A percentile compares a stretch with the other conserved stretches of the same genome.
phyloP scores from a whole-genome alignment of 2,329 filamentous ascomycete genomes.

The Colletotrichum lindemuthianum region DNA sequence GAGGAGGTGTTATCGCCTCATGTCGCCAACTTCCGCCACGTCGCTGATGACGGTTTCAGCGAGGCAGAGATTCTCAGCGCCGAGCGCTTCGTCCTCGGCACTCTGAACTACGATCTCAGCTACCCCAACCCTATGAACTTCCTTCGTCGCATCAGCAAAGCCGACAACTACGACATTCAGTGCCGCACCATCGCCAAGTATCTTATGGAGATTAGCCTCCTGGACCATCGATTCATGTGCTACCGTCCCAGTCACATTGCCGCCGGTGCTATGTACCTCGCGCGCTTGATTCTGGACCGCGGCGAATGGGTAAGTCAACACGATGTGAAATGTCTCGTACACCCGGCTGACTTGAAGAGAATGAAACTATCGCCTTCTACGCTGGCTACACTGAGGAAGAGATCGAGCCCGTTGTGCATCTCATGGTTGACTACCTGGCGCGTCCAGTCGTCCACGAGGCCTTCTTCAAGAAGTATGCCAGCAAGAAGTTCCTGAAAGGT shows the following conservation, averaged over 20 bases:
- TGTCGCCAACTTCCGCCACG: conserved; percentile 95
- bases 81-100: conserved; percentile 92
- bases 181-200: conserved; percentile 98
- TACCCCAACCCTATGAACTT: conserved; percentile 99
- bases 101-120: conserved; percentile 95
- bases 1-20: conserved; percentile 98
- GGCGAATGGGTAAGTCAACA: conserved; percentile 82
- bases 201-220: conserved; percentile 93
- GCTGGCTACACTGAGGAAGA: conserved; percentile 93
- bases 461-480: conserved; percentile 99
- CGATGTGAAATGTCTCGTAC: background rate
- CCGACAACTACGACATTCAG: conserved; percentile 98
- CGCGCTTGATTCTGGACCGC: conserved; percentile 88
- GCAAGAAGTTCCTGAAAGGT: conserved; percentile 99
- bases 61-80: conserved; percentile 96
- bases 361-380: conserved; percentile 88
- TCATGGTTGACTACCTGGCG: conserved; percentile 97
- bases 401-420: conserved; percentile 88
- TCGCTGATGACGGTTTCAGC: conserved; percentile 95
- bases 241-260: conserved; percentile 91
- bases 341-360: conserved; percentile 59
- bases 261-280: conserved; percentile 93
- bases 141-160: conserved; percentile 96
- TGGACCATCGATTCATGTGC: conserved; percentile 93
- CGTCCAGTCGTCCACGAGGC: conserved; percentile 92